A percentile compares a stretch with the other conserved stretches of the same genome.
Conservation (phyloP, 2,329 filamentous ascomycete genomes). For the Epichloe elymi region DNA sequence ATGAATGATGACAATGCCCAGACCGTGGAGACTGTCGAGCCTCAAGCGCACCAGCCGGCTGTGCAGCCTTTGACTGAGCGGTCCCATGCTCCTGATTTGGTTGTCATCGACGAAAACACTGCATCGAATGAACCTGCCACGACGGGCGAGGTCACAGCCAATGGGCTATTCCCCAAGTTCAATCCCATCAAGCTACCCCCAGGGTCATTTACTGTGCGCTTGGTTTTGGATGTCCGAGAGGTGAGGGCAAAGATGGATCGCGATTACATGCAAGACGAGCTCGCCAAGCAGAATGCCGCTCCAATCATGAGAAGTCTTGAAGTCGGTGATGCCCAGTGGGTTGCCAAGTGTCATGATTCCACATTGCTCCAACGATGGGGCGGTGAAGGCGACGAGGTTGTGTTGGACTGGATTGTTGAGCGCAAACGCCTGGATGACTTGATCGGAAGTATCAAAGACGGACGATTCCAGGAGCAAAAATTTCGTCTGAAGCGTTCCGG, state of each 20-base stretch:
- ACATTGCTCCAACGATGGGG: conserved; percentile 41
- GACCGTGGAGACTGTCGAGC: not conserved
- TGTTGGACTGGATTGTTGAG: conserved; percentile 71
- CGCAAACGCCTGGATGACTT: conserved; percentile 71
- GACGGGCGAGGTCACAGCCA: conserved; percentile 7
- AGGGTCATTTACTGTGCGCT: conserved; percentile 55
- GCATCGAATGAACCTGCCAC: not conserved
- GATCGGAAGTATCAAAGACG: conserved; percentile 69
- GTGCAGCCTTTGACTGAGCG: not conserved
- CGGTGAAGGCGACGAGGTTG: conserved; percentile 53
- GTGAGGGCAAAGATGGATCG: conserved; percentile 59
- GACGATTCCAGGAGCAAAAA: conserved; percentile 74
- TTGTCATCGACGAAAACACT: not conserved
- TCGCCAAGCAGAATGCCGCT: conserved; percentile 50
- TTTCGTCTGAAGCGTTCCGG: conserved; percentile 63
- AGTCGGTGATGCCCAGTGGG: conserved; percentile 66
- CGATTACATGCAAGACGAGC: conserved; percentile 63
- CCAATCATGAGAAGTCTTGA: conserved; percentile 57
- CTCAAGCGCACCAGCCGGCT: not conserved
- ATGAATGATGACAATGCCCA: conserved; percentile 5
- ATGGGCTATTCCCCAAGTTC: conserved; percentile 31
- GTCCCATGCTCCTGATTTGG: conserved; percentile 10
- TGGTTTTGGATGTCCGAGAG: conserved; percentile 65
- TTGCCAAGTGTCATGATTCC: conserved; percentile 57
- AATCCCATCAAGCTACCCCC: conserved; percentile 50